A percentile compares a stretch with the other conserved stretches of the same genome.
These are phyloP conservation scores for Athelia psychrophila DNA, from an alignment of 1,284 basidiomycete genomes.

Conservation along the genomic window DNA sequence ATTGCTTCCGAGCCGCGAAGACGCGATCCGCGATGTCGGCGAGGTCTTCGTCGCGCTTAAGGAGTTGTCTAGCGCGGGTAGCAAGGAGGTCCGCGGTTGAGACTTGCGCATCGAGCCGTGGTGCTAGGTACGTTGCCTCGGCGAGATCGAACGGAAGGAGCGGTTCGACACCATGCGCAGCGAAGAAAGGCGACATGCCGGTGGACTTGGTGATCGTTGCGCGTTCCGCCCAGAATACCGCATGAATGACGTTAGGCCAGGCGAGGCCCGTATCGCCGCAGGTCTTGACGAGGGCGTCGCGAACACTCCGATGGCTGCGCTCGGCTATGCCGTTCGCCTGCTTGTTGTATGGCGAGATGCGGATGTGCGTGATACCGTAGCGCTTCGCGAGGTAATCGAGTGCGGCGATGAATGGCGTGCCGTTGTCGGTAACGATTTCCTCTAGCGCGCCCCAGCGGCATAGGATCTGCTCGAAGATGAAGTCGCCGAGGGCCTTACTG, in stretches of 20 bases:
- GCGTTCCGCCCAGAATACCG: constrained; percentile 39
- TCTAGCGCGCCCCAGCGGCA: constrained; percentile 22
- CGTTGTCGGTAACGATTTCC: constrained; percentile 31
- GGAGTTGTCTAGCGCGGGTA: constrained; percentile 19
- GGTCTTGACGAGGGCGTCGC: constrained; percentile 35
- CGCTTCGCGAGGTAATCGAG: constrained; percentile 22
- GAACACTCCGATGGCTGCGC: constrained; percentile 30
- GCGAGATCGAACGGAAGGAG: constrained; percentile 36
- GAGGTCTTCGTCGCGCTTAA: constrained; percentile 22
- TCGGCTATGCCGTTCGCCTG: constrained; percentile 38
- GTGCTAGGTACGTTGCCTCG: constrained; percentile 35
- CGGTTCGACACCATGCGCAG: constrained; percentile 32
- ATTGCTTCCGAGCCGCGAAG: constrained; percentile 15
- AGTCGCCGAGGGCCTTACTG: constrained; percentile 13
- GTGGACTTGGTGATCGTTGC: constrained; percentile 26
- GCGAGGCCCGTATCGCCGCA: constrained; percentile 24
- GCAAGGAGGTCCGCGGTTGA: constrained; percentile 27
- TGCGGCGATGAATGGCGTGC: constrained; percentile 28
- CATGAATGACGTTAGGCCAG: constrained; percentile 25
- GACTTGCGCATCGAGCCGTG: constrained; percentile 15
- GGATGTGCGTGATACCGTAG: constrained; percentile 36
- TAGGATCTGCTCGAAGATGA: constrained; percentile 24
- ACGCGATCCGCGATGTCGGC: constrained; percentile 15
- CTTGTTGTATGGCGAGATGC: constrained; percentile 43
- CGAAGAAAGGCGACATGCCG: constrained; percentile 35